Base-by-base conservation (phyloP, 371 early-diverging fungal species). In the Coemansia sp. region DNA sequence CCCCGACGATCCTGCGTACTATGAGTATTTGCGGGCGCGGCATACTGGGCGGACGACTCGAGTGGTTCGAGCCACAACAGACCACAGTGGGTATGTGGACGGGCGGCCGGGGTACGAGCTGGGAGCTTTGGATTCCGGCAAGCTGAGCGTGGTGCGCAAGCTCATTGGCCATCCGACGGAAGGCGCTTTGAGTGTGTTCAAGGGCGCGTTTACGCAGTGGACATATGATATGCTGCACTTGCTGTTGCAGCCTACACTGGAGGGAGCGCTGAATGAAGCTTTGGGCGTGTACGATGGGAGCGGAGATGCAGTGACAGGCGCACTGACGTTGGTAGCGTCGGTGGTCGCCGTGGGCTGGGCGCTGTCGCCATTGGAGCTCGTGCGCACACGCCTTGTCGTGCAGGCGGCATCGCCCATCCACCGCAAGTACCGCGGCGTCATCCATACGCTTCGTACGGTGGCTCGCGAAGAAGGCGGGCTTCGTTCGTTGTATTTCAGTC, bases 241-340 rank as follows among this genome's bases (percentile, higher is more conserved):
- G 8, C 72, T 88, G 48, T 63, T 90, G 40, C 88, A 91, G 69
- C 92, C 93, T 2, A 83, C 87, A 14, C 66, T 93, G 37, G 91
- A 92, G 73, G 84, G 86, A 8, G 67, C 80, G 4, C 67, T 92
- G 55, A 91, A 91, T 76, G 92, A 92, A 57, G 60, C 85, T 29
- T 87, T 91, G 67, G 89, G 87, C 37, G 69, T 92, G 16, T 89
- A 91, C 67, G 93, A 92, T 64, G 89, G 88, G 64, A 88, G 89
- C 4, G 18, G n/a, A 4, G 50, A 50, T 21, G n/a, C 70, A 11
- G 71, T 81, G 39, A 71, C 81, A 6, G 69, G 67, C 24, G 80
- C 90, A 18, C 77, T 85, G 5, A 90, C 92, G 1, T 61, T 90
- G 57, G 84, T 92, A 2, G 83, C 82, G 2, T 88, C 89, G 5